Evolutionary conservation across 1,284 basidiomycete genomes (phyloP).

Genomic region (Tilletia walkeri): DNA sequence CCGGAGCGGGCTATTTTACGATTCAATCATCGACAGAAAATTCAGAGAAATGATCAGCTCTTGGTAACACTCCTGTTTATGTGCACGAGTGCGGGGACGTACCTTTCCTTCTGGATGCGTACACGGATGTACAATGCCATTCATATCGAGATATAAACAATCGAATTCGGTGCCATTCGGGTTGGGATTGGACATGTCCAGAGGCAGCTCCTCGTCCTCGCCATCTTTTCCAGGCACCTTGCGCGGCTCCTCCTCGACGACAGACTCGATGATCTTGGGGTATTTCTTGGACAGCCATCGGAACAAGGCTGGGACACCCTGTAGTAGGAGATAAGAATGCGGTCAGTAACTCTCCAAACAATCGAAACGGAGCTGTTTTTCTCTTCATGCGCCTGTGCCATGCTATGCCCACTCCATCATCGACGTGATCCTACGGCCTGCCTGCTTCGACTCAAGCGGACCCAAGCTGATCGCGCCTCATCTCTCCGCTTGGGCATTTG

Average conservation of each 20-base stretch:
- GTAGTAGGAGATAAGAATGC: background rate
- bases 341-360: background rate
- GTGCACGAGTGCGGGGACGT: background rate
- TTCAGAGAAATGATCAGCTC: too few relatives aligned
- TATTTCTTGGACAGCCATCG: conserved; percentile 57
- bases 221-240: conserved; percentile 60
- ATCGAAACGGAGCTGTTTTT: too few relatives aligned
- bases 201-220: conserved; percentile 69
- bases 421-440: too few relatives aligned
- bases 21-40: background rate
- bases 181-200: conserved; percentile 80
- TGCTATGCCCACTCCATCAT: too few relatives aligned
- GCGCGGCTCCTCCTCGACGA: conserved; percentile 51
- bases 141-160: conserved; percentile 75
- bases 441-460: too few relatives aligned
- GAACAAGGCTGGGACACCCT: conserved; percentile 55
- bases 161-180: conserved; percentile 97
- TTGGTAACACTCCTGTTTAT: too few relatives aligned
- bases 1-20: conserved; percentile 65
- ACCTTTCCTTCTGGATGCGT: conserved; percentile 94
- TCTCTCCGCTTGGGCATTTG: too few relatives aligned
- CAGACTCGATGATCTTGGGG: conserved; percentile 53
- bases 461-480: too few relatives aligned
- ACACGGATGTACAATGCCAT: conserved; percentile 81
- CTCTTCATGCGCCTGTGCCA: too few relatives aligned